Evolutionary conservation across 2,329 filamentous ascomycete species (phyloP).

Genomic region (Sporothrix protearum): DNA sequence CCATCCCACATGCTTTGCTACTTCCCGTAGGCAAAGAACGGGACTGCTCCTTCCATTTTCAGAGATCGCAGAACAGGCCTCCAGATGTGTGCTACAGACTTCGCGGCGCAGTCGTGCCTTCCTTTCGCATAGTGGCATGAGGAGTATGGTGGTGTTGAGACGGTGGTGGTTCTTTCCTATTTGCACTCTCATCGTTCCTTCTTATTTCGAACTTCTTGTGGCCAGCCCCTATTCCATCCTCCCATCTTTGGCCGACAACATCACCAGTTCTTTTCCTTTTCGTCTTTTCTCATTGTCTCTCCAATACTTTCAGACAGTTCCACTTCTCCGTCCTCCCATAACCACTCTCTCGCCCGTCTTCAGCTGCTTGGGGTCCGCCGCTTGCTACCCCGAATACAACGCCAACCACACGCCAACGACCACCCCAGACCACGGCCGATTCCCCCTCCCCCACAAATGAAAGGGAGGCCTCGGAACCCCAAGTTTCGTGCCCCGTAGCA

Average conservation of each 20-base stretch:
- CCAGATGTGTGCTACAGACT: neutral
- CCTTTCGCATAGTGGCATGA: neutral
- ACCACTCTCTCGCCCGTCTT: too few relatives aligned
- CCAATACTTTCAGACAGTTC: neutral
- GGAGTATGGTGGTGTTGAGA: neutral
- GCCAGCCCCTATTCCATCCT: neutral
- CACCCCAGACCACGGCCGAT: neutral
- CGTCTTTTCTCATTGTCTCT: neutral
- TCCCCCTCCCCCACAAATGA: neutral
- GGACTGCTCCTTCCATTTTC: neutral
- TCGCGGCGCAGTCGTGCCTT: neutral
- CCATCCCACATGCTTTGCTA: neutral
- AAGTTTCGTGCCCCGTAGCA: neutral
- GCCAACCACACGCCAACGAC: neutral
- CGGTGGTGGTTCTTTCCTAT: neutral
- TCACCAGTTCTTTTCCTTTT: neutral
- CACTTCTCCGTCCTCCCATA: neutral
- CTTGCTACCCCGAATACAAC: neutral
- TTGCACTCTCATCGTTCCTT: neutral
- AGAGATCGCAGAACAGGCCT: neutral
- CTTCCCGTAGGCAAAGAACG: neutral
- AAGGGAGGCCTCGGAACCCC: slow-evolving; percentile 16
- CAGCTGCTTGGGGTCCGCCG: slow-evolving; percentile 3
- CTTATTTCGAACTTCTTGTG: neutral
- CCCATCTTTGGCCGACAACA: neutral